Percentiles rank a stretch among this genome's conserved stretches.
These are phyloP conservation scores for Sphagnum magellanicum DNA, from an alignment of 228 moss, liverwort and hornwort genomes.

Conservation along the genomic window DNA sequence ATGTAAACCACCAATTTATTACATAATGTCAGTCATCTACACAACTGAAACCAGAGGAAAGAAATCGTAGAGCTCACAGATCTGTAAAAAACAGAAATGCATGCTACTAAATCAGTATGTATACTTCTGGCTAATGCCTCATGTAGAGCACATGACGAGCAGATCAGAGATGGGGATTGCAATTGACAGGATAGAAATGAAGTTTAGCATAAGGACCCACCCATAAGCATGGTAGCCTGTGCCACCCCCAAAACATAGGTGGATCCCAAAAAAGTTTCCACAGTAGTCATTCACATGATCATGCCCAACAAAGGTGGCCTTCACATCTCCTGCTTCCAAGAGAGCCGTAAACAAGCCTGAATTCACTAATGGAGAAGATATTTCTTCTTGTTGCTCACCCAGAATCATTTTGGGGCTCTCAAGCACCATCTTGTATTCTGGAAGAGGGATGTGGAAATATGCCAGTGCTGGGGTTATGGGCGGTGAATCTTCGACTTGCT, in stretches of 20 bases:
- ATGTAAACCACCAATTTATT: neutral
- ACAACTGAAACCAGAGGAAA: too few species aligned
- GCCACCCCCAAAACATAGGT: constrained; percentile 90
- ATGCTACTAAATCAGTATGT: neutral
- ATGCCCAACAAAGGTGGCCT: constrained; percentile 91
- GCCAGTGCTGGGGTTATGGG: constrained; percentile 69
- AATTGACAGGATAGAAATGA: too few species aligned
- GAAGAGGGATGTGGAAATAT: constrained; percentile 94
- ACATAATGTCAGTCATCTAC: too few species aligned
- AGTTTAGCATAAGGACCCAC: constrained; percentile 9
- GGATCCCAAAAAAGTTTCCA: constrained; percentile 69
- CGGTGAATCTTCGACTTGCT: constrained; percentile 12
- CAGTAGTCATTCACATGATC: constrained; percentile 98
- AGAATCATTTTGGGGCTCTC: constrained; percentile 39
- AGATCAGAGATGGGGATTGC: too few species aligned
- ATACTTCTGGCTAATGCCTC: neutral
- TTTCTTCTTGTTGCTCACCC: constrained; percentile 80
- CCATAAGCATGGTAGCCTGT: constrained; percentile 95
- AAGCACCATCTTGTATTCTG: constrained; percentile 73
- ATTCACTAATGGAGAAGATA: constrained; percentile 74
- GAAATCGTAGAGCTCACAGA: neutral
- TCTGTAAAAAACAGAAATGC: neutral
- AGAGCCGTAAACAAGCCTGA: constrained; percentile 87
- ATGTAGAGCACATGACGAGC: neutral
- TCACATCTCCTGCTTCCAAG: constrained; percentile 76